A percentile compares a stretch with the other conserved stretches of the same genome.
Evolutionary conservation across 2,329 filamentous ascomycete species (phyloP).

Genomic region (Pseudogymnoascus sp.): DNA sequence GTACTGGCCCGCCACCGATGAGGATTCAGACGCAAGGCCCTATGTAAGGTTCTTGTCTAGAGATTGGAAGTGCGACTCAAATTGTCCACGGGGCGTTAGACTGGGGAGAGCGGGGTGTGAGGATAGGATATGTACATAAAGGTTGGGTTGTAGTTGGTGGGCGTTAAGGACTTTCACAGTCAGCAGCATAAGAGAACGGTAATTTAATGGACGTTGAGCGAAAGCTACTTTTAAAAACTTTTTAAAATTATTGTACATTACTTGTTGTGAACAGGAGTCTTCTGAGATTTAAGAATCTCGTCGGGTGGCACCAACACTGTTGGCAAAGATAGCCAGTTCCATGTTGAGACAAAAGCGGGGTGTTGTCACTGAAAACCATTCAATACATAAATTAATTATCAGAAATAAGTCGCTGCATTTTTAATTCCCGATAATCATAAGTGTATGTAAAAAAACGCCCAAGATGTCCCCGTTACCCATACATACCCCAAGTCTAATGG

Average conservation of each 20-base stretch:
- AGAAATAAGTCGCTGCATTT: conserved; percentile 8
- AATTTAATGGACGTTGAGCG: background rate
- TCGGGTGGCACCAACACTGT: background rate
- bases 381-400: background rate
- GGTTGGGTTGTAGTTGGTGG: background rate
- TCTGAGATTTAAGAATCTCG: background rate
- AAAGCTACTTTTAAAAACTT: background rate
- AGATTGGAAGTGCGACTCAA: background rate
- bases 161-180: conserved; percentile 1
- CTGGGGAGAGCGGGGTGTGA: background rate
- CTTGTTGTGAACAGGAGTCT: background rate
- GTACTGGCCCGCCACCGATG: conserved; percentile 29
- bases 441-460: background rate
- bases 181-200: conserved; percentile 3
- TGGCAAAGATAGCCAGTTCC: background rate
- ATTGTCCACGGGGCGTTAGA: background rate
- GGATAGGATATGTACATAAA: background rate
- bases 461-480: background rate
- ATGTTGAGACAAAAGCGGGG: background rate
- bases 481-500: conserved; percentile 18
- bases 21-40: conserved; percentile 6
- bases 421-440: conserved; percentile 6
- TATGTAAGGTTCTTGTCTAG: background rate
- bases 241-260: background rate
- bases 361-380: background rate